Base-by-base conservation (phyloP, 2,329 filamentous ascomycete genomes). In the Cordyceps fumosorosea region DNA sequence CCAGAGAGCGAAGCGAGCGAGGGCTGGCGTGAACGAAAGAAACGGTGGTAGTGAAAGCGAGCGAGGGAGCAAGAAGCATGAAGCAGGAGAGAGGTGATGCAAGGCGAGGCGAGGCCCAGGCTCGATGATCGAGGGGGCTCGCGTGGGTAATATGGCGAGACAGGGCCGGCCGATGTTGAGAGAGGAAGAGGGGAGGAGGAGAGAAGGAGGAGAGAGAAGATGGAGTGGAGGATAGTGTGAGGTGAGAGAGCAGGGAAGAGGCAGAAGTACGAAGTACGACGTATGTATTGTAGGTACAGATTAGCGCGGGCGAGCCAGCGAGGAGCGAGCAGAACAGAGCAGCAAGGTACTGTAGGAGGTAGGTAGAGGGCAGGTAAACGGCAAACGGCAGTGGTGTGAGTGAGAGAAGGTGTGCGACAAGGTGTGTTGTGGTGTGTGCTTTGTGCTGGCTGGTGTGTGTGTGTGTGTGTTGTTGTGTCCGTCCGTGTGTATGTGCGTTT, bases 21-120 rank as follows among this genome's bases (percentile, higher is more conserved):
- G n/a, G n/a, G 18, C 12, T 32, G 34, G 22, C 22, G 47, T 44
- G 48, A 59, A 59, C 22, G 59, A 61, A 59, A 64, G 64, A 64
- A 59, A 63, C 64, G 64, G 58, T n/a, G 40, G 12, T 12, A n/a
- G 57, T 60, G 60, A 24, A 24, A 62, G 61, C 47, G 59, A 62
- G 61, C 22, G 26, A 52, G 57, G 37, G 8, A 59, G 37, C 37
- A 63, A 65, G 22, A 26, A 18, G n/a, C 53, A 58, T 22, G 44
- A 40, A 50, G 42, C 14, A 60, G 56, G 55, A 54, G 62, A 59
- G 60, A 45, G 29, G 29, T 29, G 29, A 64, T 4, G 16, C 3
- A n/a, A 45, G n/a, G 44, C 18, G n/a, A 45, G 62, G 65, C 48
- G 48, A 60, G 48, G 48, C 40, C 48, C 37, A 34, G 57, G 47